Evolutionary conservation across 257 asterid species (phyloP).

Genomic region (Rubia yunnanensis): DNA sequence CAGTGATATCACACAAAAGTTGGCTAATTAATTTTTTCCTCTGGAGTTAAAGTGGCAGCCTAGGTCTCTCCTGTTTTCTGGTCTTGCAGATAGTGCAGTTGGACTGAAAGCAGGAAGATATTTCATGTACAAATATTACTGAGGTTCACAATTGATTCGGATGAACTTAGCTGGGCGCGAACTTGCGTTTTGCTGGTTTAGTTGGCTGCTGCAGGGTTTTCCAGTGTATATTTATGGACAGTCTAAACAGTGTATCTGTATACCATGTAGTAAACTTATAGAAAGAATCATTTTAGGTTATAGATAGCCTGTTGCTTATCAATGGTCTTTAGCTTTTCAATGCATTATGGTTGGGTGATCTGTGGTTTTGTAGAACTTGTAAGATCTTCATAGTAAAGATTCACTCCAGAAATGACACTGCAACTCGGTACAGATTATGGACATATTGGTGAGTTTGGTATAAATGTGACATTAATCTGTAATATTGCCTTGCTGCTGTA

Average conservation of each 20-base stretch:
- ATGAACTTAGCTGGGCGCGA: no score
- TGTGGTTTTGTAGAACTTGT: background rate
- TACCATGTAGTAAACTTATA: background rate
- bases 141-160: conserved; percentile 6
- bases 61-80: no score
- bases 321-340: background rate
- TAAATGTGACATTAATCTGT: background rate
- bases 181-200: no score
- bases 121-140: no score
- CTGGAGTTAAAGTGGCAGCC: no score
- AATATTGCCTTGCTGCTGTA: background rate
- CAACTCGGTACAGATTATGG: background rate
- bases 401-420: background rate
- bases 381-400: background rate
- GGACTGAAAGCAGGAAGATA: no score
- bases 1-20: no score
- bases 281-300: conserved; percentile 11
- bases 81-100: no score
- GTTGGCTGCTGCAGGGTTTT: no score
- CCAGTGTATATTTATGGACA: no score
- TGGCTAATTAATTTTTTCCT: no score
- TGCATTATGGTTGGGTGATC: conserved; percentile 7
- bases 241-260: background rate
- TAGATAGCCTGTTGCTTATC: background rate
- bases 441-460: background rate